Percentiles rank a stretch among this genome's conserved stretches.
Conservation (phyloP, 306 rosid species). For the Corylus avellana region DNA sequence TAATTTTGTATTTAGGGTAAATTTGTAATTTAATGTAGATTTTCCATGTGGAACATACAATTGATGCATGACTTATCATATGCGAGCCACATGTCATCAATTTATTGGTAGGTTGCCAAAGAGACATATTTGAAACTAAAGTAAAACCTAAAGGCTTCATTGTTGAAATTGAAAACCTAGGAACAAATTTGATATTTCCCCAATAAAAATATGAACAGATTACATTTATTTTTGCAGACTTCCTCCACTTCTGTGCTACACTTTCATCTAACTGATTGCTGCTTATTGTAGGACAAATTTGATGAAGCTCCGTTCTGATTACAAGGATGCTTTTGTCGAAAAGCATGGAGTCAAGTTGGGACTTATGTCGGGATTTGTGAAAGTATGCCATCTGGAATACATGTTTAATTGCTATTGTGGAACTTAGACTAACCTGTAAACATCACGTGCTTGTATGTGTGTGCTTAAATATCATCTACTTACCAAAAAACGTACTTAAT, state of each 20-base stretch:
- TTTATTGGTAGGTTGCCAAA: too few relatives aligned
- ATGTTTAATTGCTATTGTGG: constrained; percentile 2
- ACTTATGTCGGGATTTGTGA: constrained; percentile 83
- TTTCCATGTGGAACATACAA: too few relatives aligned
- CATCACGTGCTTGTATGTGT: constrained; percentile 3
- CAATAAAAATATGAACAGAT: neutral
- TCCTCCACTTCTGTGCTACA: neutral
- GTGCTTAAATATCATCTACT: constrained; percentile 10
- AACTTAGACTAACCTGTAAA: constrained; percentile 1
- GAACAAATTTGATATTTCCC: too few relatives aligned
- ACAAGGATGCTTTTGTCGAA: constrained; percentile 83
- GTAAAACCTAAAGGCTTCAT: too few relatives aligned
- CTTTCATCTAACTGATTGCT: constrained; percentile 36
- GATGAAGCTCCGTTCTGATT: constrained; percentile 91
- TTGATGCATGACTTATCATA: too few relatives aligned
- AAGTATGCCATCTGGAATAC: constrained; percentile 39
- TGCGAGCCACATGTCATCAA: too few relatives aligned
- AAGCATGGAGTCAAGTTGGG: constrained; percentile 88
- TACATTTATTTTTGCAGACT: neutral
- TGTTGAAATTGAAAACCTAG: too few relatives aligned
- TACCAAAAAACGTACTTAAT: neutral
- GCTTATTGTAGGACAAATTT: constrained; percentile 66
- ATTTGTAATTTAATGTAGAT: too few relatives aligned
- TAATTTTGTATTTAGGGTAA: too few relatives aligned
- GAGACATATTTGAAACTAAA: too few relatives aligned